These are phyloP conservation scores for Cardiospermum halicacabum DNA, from an alignment of 345 rosid species.

Conservation along the genomic window DNA sequence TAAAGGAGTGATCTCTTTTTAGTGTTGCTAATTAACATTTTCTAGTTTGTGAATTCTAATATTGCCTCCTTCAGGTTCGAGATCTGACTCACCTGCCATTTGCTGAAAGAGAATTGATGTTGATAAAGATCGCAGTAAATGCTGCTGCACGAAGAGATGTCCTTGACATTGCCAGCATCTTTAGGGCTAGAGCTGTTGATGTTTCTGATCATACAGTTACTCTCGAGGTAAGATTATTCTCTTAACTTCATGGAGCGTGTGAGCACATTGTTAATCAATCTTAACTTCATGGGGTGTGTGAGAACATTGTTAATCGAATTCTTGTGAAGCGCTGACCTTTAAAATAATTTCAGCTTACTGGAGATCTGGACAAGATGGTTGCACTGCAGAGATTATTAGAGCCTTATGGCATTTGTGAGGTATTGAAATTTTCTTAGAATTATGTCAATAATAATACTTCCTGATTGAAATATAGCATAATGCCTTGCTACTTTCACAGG, in stretches of 20 bases:
- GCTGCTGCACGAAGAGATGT: slow-evolving; percentile 60
- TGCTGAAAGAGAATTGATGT: slow-evolving; percentile 65
- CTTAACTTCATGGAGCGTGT: background rate
- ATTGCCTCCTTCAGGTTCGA: slow-evolving; percentile 31
- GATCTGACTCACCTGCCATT: slow-evolving; percentile 66
- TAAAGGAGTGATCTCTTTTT: background rate
- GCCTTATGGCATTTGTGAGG: slow-evolving; percentile 97
- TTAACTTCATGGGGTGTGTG: background rate
- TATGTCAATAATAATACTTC: background rate
- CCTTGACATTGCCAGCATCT: slow-evolving; percentile 63
- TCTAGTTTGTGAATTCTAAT: background rate
- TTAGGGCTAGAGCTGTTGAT: slow-evolving; percentile 62
- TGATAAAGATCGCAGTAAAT: slow-evolving; percentile 65
- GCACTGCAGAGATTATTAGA: slow-evolving; percentile 89
- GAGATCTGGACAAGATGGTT: slow-evolving; percentile 92
- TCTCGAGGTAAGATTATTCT: slow-evolving; percentile 48
- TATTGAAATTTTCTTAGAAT: slow-evolving; percentile 3
- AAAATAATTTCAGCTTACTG: slow-evolving; percentile 56
- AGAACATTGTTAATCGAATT: background rate
- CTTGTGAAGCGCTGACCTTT: background rate
- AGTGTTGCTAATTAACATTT: background rate
- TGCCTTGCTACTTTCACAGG: slow-evolving; percentile 31
- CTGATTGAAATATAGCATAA: background rate
- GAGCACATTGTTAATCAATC: background rate
- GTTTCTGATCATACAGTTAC: slow-evolving; percentile 71